Conservation (phyloP, 2,329 filamentous ascomycete species). For the Ophiosphaerella herpotricha region DNA sequence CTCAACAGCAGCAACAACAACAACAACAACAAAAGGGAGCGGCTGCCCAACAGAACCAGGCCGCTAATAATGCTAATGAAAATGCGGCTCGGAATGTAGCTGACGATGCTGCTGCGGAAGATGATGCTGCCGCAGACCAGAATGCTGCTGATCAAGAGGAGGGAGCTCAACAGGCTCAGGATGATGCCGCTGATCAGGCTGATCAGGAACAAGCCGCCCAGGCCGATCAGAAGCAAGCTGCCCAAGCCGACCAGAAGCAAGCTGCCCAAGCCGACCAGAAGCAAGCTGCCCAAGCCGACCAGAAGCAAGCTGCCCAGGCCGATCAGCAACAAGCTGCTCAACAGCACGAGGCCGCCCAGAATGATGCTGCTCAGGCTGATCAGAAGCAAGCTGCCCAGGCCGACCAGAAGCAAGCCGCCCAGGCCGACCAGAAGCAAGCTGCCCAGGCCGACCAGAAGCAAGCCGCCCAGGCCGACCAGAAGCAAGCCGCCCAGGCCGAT, state of each 20-base stretch:
- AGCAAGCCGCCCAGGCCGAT: background rate
- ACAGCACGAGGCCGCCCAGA: background rate
- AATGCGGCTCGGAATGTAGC: no score
- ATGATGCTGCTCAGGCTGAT: background rate
- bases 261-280: background rate
- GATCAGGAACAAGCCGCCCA: background rate
- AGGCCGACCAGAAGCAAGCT: background rate
- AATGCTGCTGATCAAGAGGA: background rate
- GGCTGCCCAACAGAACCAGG: slow-evolving; percentile 1
- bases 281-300: background rate
- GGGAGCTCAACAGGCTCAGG: background rate
- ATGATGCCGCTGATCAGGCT: background rate
- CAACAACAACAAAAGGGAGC: background rate
- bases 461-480: background rate
- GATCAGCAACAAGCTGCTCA: slow-evolving; percentile 1
- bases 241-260: background rate
- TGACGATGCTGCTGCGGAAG: slow-evolving; percentile 1
- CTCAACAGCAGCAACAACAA: background rate
- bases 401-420: background rate
- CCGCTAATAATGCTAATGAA: background rate
- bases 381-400: background rate
- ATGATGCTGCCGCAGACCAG: slow-evolving; percentile 3
- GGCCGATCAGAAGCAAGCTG: background rate
- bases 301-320: background rate
- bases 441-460: background rate